Evolutionary conservation across 2,329 filamentous ascomycete genomes (phyloP).

Genomic region (Lasiodiplodia sp.): DNA sequence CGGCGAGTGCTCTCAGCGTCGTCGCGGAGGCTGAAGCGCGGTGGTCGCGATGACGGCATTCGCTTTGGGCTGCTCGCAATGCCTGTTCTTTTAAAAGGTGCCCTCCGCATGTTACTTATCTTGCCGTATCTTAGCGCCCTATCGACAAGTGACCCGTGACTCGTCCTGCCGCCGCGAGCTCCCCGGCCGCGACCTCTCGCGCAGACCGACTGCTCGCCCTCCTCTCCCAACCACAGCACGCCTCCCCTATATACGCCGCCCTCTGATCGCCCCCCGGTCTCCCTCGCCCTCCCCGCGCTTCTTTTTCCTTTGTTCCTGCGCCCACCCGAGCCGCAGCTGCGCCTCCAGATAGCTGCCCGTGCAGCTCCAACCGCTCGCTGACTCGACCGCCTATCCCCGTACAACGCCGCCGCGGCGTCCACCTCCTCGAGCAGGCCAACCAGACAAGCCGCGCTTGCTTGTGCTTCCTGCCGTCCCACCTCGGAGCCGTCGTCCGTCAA

Average conservation of each 20-base stretch:
- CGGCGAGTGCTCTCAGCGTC: neutral
- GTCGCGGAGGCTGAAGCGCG: conserved; percentile 12
- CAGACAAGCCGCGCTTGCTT: conserved; percentile 1
- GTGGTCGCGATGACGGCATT: conserved; percentile 26
- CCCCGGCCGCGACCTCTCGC: conserved; percentile 15
- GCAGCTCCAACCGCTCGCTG: conserved; percentile 26
- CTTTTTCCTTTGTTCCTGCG: conserved; percentile 29
- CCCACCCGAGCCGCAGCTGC: conserved; percentile 15
- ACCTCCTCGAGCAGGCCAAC: conserved; percentile 18
- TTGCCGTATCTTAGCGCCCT: conserved; percentile 10
- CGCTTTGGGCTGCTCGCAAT: conserved; percentile 2
- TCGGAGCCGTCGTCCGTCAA: conserved; percentile 11
- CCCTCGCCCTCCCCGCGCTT: conserved; percentile 9
- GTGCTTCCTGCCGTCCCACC: conserved; percentile 14
- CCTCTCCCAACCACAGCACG: conserved; percentile 17
- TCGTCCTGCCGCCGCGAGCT: conserved; percentile 2
- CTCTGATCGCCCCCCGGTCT: conserved; percentile 3
- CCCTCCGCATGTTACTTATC: conserved; percentile 10
- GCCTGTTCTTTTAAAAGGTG: conserved; percentile 17
- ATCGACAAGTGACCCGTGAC: conserved; percentile 17
- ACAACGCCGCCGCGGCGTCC: conserved; percentile 20
- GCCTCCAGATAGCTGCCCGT: conserved; percentile 12
- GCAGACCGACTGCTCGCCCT: conserved; percentile 21
- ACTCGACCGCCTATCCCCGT: conserved; percentile 24
- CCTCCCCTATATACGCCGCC: conserved; percentile 23